phyloP scores from a whole-genome alignment of 2,329 filamentous ascomycete genomes.

The Epicoccum nigrum region DNA sequence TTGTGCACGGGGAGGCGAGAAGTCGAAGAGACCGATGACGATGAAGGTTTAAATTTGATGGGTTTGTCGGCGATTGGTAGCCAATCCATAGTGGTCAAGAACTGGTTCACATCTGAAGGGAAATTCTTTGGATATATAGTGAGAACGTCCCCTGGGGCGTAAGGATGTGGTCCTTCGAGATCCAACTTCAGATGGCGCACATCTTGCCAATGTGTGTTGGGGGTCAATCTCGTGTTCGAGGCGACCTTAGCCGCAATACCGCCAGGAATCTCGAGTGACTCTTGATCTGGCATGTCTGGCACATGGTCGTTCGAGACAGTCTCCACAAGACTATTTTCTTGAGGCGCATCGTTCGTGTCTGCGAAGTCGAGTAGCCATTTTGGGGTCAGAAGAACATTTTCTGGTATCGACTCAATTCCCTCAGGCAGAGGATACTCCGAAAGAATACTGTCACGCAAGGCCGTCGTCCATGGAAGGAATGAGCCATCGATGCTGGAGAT shows the following conservation, averaged over 20 bases:
- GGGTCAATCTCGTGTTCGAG: conserved; percentile 76
- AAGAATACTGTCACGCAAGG: conserved; percentile 70
- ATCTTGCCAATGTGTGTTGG: conserved; percentile 85
- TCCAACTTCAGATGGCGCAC: conserved; percentile 78
- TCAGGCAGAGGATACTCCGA: conserved; percentile 71
- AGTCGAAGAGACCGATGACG: conserved; percentile 40
- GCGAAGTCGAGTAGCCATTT: conserved; percentile 67
- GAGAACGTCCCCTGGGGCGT: conserved; percentile 77
- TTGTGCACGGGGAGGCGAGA: conserved; percentile 49
- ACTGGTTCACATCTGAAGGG: conserved; percentile 74
- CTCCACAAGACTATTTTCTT: neutral
- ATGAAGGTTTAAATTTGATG: conserved; percentile 59
- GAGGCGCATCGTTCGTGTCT: conserved; percentile 20
- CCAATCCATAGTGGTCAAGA: conserved; percentile 85
- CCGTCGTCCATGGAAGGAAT: conserved; percentile 77
- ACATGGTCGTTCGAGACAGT: conserved; percentile 7
- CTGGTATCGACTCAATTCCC: conserved; percentile 72
- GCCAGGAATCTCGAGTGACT: conserved; percentile 64
- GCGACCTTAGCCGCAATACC: conserved; percentile 64
- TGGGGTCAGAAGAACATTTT: conserved; percentile 75
- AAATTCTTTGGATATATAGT: conserved; percentile 89
- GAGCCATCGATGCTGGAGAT: conserved; percentile 73
- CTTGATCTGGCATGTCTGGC: conserved; percentile 43
- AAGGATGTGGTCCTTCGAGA: conserved; percentile 53
- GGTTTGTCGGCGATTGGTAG: conserved; percentile 70